Evolutionary conservation across 2,329 filamentous ascomycete genomes (phyloP), one percentile per base, ranked within the genome.

Genomic region (Exophiala spinifera): DNA sequence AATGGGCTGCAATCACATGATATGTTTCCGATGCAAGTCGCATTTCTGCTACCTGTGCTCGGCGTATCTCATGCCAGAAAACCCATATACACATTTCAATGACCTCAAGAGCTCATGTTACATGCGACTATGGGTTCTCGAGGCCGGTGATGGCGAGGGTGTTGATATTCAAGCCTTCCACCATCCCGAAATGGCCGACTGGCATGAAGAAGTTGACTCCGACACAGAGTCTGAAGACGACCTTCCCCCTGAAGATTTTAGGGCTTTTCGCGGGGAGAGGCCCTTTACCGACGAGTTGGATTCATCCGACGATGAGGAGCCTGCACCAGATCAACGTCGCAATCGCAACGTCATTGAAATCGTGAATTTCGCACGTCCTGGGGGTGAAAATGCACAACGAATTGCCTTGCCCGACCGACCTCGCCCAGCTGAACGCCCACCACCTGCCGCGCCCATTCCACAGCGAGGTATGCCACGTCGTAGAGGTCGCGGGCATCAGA

Each of bases 21-120:
- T 86, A 46, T 96, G 92, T 72, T 89, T 87, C 69, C 85, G 89
- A 60, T 99, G 94, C 75, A 79, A 86, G 48, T 88, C 89, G 1
- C 92, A 97, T 70, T 97, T 96, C 69, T 99, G 94, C 74, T 97
- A 97, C 64, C 80, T 97, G 1, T 97, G 94, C 67, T 87, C 87
- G 0, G 80, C 85, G n/a, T 97, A 89, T 88, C 79, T 99, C 39
- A 81, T 86, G 52, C 83, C 88, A 0, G 77, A 75, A 15, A 94
- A 96, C 63, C 91, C 91, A 1, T 97, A 97, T 67, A 44, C 19
- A 2, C 42, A 44, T 44, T 44, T 44, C 42, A 44, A 44, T 21
- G 42, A 44, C 23, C 72, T 75, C 48, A 76, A 80, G 14, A 88
- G 83, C 1, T 76, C 76, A 10, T 99, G 94, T 68, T 95, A 87